Conservation (phyloP, 2,329 filamentous ascomycete genomes). For the Trichoderma simmonsii region DNA sequence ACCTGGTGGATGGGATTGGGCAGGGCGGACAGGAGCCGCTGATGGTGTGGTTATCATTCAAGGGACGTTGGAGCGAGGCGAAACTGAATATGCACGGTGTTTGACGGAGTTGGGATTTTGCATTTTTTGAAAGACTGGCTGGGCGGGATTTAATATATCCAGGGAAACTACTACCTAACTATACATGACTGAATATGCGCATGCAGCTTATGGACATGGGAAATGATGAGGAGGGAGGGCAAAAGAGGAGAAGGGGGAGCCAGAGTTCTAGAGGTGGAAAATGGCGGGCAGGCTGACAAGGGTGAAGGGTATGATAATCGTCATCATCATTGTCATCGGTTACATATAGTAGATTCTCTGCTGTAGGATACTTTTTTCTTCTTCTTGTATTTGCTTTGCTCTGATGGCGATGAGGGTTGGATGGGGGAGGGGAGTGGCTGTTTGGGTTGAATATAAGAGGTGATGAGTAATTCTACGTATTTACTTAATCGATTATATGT, state of each 20-base stretch:
- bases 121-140: slow-evolving; percentile 7
- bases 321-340: slow-evolving; percentile 14
- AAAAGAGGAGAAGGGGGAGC: background rate
- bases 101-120: slow-evolving; percentile 17
- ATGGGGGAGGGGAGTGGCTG: background rate
- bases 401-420: background rate
- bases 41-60: background rate
- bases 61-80: background rate
- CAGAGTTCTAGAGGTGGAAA: background rate
- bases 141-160: background rate
- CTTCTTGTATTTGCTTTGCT: background rate
- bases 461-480: background rate
- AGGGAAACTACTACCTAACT: background rate
- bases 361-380: slow-evolving; percentile 11
- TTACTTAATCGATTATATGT: background rate
- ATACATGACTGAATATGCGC: background rate
- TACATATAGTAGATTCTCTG: slow-evolving; percentile 14
- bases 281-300: background rate
- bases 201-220: slow-evolving; percentile 3
- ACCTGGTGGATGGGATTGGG: background rate
- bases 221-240: background rate
- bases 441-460: slow-evolving; percentile 15
- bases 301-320: background rate
- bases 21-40: background rate
- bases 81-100: slow-evolving; percentile 13